These are phyloP conservation scores for Beta macrorhiza DNA, from an alignment of 179 eudicot species.

Conservation along the genomic window DNA sequence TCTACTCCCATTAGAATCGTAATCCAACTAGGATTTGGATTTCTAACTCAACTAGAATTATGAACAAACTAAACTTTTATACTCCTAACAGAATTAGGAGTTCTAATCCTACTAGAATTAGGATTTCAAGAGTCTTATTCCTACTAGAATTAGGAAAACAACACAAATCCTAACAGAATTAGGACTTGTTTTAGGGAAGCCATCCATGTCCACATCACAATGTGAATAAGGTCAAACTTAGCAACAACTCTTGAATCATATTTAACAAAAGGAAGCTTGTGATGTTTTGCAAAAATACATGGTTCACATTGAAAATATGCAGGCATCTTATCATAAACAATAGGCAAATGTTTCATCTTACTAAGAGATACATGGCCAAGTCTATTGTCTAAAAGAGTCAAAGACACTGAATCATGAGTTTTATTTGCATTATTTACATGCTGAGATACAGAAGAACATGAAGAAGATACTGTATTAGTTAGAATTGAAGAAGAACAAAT, in stretches of 20 bases:
- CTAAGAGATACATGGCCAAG: conserved; percentile 2
- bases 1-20: no score
- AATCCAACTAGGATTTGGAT: no score
- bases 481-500: background rate
- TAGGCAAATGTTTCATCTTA: background rate
- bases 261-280: background rate
- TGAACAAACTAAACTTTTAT: no score
- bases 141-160: no score
- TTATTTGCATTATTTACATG: background rate
- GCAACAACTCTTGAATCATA: background rate
- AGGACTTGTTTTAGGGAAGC: no score
- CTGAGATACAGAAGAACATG: background rate
- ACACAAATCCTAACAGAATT: no score
- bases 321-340: accelerated
- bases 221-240: background rate
- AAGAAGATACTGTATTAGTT: no score
- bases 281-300: background rate
- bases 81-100: no score
- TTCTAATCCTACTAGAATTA: no score
- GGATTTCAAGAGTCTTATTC: no score
- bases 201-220: background rate
- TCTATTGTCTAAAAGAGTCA: background rate
- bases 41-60: no score
- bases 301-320: background rate
- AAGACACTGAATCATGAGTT: no score